Base-by-base conservation (phyloP, 768 basidiomycete species). In the Suillus occidentalis region DNA sequence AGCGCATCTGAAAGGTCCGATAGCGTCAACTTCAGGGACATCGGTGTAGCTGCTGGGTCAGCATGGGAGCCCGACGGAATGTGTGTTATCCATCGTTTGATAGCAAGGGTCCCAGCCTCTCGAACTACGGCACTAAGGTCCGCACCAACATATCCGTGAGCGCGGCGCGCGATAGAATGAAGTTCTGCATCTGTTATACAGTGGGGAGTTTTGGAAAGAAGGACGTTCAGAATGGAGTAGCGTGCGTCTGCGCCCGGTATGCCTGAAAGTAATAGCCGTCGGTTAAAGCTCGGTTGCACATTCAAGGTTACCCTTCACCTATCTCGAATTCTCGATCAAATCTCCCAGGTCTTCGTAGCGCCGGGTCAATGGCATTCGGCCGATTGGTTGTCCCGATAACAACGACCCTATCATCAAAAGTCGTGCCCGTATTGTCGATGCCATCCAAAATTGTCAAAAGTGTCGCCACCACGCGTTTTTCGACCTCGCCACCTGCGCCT, bases 241-340 rank as follows among this genome's bases (percentile, higher is more conserved):
- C 97, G 89, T 2, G 95, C 94, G 60, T 89, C 85, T 8, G 88
- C 87, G 73, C 95, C 93, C 13, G 97, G 97, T 36, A 98, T 86
- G 39, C 96, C 95, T 95, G 70, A 13, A 59, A 60, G 62, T 52
- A 39, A 28, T 37, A 42, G 18, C 25, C 25, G 28, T 59, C 16
- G 31, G 40, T 20, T 50, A 14, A 53, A 40, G n/a, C 22, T 36
- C 55, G 50, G 53, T 57, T 34, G 60, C 25, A 22, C 61, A 45
- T 49, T 56, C 58, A 59, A 50, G 25, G 49, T 39, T 49, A 12
- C 28, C 37, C 73, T 81, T 69, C 65, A 87, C 96, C 95, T 67
- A 99, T 95, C 74, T 99, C 97, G 52, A 99, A 91, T 76, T 99
- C 97, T 66, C 94, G 83, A 76, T 98, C 95, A 72, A 98, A 97